These are phyloP conservation scores for Balakata baccata DNA, from an alignment of 345 rosid species.

Conservation along the genomic window DNA sequence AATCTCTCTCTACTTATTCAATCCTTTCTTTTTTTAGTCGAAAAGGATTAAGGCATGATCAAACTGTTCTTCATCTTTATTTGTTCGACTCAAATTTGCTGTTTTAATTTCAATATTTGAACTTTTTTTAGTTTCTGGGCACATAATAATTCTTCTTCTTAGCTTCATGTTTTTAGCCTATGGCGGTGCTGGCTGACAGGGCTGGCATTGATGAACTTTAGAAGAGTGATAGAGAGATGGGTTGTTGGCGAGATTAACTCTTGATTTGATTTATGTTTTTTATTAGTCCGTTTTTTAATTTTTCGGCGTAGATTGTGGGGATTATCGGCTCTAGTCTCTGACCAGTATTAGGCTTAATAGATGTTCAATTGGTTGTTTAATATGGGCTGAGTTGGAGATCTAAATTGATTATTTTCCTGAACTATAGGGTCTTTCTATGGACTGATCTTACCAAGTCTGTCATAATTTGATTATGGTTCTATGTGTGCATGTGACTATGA, in stretches of 20 bases:
- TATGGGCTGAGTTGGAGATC: background rate
- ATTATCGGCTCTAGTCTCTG: background rate
- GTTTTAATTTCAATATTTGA: background rate
- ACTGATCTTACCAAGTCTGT: background rate
- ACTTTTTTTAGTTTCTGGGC: background rate
- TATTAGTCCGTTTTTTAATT: background rate
- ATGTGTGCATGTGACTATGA: background rate
- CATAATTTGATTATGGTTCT: background rate
- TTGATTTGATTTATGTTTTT: background rate
- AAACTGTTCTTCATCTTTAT: background rate
- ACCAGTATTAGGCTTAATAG: background rate
- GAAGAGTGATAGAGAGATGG: background rate
- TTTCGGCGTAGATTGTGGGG: background rate
- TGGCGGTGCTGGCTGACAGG: too few relatives aligned
- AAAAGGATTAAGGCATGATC: background rate
- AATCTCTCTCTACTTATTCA: background rate
- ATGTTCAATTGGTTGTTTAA: background rate
- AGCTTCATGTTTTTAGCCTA: background rate
- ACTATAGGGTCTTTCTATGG: background rate
- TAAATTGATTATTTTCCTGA: background rate
- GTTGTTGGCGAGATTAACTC: background rate
- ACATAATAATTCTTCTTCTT: background rate
- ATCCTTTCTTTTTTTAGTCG: background rate
- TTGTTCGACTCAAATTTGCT: background rate
- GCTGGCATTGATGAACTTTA: background rate